Base-by-base conservation (phyloP, 2,329 filamentous ascomycete species). In the Colletotrichum sp. region DNA sequence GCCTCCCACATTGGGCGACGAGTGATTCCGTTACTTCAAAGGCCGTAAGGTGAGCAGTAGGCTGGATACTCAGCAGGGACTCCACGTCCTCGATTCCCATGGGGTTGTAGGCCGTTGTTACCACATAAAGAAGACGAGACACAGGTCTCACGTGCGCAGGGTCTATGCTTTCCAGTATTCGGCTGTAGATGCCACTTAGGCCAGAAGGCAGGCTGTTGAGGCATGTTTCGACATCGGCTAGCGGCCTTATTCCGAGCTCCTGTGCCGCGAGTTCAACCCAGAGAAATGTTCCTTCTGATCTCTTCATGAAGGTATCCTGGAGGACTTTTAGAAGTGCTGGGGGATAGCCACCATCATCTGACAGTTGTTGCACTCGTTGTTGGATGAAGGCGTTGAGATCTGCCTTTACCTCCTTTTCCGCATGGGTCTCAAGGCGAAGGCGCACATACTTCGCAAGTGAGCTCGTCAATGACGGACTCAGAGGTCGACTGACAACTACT, bases 101-200 rank as follows among this genome's bases (percentile, higher is more conserved):
- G 2, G 16, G 7, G 7, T 1, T 18, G 16, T 39, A 39, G 1
- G 0, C 36, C 36, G 36, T 39, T 1, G 5, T 39, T 0, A 39
- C 4, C 36, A 39, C 4, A 39, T 5, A 0, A 4, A 39, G 36
- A 3, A 39, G 36, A 0, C 36, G 36, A 7, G 7, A 3, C 7
- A 39, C 36, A 18, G 16, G 5, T 3, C 0, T 18, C 0, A 2
- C 16, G 16, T 2, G 0, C 0, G 2, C 36, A 39, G 15, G 36
- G 7, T 39, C 36, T 39, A 39, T 0, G 0, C 2, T 39, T 1
- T 4, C 1, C 16, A 39, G 5, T 0, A 39, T 1, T 18, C 7
- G 36, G 2, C 4, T 39, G 7, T 39, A 39, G 7, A 39, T 39
- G 2, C 36, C 36, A 9, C 5, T 8, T 18, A 39, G 16, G 7